A percentile compares a stretch with the other conserved stretches of the same genome.
phyloP scores from a whole-genome alignment of 2,329 filamentous ascomycete genomes.

The Aspergillus japonicus region DNA sequence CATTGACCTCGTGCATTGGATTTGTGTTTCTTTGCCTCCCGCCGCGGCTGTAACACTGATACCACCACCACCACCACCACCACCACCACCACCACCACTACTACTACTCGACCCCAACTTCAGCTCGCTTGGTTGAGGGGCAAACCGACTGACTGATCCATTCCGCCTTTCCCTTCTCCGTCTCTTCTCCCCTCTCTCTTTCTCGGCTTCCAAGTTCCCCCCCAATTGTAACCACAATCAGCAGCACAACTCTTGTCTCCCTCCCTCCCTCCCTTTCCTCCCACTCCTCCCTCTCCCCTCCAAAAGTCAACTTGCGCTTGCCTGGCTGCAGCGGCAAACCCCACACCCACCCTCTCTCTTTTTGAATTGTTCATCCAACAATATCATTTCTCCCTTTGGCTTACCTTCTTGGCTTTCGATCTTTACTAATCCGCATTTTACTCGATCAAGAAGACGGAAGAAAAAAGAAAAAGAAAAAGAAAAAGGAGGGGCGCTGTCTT shows the following conservation, averaged over 20 bases:
- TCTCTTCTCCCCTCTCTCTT: not conserved
- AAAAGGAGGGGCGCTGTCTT: conserved; percentile 14
- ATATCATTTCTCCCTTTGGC: conserved; percentile 5
- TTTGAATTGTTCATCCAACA: conserved; percentile 13
- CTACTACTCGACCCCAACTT: not conserved
- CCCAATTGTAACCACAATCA: not conserved
- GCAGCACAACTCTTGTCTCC: not conserved
- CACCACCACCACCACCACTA: too few species aligned
- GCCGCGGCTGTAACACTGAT: not conserved
- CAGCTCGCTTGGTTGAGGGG: conserved; percentile 3
- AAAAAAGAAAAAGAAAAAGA: too few species aligned
- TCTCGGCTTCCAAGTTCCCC: conserved; percentile 1
- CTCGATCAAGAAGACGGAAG: not conserved
- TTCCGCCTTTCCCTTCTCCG: not conserved
- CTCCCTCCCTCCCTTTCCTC: not conserved
- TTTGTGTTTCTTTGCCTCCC: not conserved
- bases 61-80: not conserved
- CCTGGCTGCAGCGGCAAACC: conserved; percentile 34
- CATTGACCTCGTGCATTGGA: not conserved
- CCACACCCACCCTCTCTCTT: conserved; percentile 21
- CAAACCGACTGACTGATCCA: not conserved
- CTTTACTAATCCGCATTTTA: not conserved
- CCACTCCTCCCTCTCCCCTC: conserved; percentile 4
- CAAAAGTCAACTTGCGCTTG: conserved; percentile 25
- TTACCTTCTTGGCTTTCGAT: not conserved